Percentiles rank a stretch among this genome's conserved stretches.
These are phyloP conservation scores for Thymus quinquecostatus DNA, from an alignment of 257 asterid genomes.

Conservation along the genomic window DNA sequence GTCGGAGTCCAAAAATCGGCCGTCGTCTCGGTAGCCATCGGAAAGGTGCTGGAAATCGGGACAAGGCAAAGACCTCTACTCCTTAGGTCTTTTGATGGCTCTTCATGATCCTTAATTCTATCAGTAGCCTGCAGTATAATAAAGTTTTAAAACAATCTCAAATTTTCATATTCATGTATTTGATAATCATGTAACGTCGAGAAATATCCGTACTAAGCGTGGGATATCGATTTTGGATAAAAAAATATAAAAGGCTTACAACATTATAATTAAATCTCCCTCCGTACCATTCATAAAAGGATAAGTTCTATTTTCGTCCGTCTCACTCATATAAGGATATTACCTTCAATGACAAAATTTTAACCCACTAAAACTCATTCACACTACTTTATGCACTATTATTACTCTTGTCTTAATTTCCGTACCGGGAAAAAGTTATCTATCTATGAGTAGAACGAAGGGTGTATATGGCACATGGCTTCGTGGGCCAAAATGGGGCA, in stretches of 20 bases:
- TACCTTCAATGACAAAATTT: no score
- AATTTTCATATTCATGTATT: no score
- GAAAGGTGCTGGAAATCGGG: slow-evolving; percentile 80
- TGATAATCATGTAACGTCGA: neutral
- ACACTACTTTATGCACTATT: no score
- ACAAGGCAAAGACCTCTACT: slow-evolving; percentile 84
- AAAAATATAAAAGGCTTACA: no score
- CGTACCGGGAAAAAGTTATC: no score
- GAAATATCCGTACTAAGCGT: neutral
- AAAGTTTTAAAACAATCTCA: neutral
- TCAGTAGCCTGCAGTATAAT: slow-evolving; percentile 37
- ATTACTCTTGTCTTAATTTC: no score
- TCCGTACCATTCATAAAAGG: no score
- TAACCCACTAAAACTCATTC: no score
- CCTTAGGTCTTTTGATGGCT: slow-evolving; percentile 49
- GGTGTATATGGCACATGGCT: neutral
- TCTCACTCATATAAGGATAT: no score
- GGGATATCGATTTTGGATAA: neutral
- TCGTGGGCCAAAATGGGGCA: slow-evolving; percentile 18
- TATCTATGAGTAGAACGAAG: no score
- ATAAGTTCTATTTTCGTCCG: no score
- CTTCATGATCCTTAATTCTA: slow-evolving; percentile 45
- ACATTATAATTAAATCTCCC: no score
- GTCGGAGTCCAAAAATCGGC: slow-evolving; percentile 79
- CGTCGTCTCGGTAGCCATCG: slow-evolving; percentile 63